Base-by-base conservation (phyloP, 768 basidiomycete genomes). In the Austroboletus eburneus region DNA sequence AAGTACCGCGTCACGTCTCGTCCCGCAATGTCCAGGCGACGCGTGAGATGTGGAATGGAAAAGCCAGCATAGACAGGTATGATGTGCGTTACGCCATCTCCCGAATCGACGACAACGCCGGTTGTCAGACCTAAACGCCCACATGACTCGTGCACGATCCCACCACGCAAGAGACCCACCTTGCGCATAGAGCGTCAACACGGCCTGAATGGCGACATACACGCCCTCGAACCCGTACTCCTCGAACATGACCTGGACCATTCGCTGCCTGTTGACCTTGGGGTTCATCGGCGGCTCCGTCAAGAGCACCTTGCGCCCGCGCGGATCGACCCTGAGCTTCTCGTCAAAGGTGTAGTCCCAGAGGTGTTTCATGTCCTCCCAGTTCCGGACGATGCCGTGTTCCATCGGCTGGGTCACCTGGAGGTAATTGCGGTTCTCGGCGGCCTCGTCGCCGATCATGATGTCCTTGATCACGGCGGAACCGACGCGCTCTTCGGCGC, bases 201-300 rank as follows among this genome's bases (percentile, higher is more conserved):
- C 96, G 4, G 96, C 96, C 72, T 99, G 96, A 50, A 99, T 97
- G 17, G 96, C 96, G 3, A 99, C 85, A 67, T 98, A 98, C 47
- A 98, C 91, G 1, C 91, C 90, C 16, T 83, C 83, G 59, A 98
- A 97, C 3, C 91, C 92, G 67, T 97, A 99, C 52, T 95, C 89
- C 72, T 99, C 96, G 63, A 99, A 97, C 96, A 99, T 99, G 61
- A 97, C 91, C 67, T 98, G 87, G 46, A 84, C 87, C 93, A 99
- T 97, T 65, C 79, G 74, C 67, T 93, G 85, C 59, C 96, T 69
- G 69, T 99, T 98, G 53, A 70, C 85, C 63, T 85, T 91, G 3
- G 96, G 96, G 69, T 99, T 98, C 96, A 98, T 98, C 23, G 96
- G 96, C 14, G 96, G 96, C 68, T 99, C 96, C 0, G 96, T 99